phyloP scores from a whole-genome alignment of 768 basidiomycete genomes.

The Mycena floridula region DNA sequence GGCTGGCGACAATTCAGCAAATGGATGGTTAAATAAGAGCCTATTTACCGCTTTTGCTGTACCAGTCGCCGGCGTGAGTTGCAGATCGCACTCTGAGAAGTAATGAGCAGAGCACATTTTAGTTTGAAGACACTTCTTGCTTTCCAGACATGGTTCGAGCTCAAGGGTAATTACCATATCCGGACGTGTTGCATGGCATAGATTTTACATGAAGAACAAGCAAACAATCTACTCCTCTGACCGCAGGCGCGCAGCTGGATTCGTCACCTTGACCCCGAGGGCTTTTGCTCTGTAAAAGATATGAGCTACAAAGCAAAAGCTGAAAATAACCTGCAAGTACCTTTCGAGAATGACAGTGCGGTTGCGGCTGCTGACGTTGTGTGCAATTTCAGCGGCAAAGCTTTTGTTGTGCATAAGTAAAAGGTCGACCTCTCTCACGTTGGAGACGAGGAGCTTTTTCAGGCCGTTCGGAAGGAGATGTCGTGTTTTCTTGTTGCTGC shows the following conservation, averaged over 20 bases:
- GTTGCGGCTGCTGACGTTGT: constrained; percentile 94
- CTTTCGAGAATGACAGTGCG: constrained; percentile 86
- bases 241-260: constrained; percentile 87
- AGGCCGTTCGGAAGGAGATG: constrained; percentile 94
- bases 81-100: constrained; percentile 37
- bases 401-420: constrained; percentile 97
- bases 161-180: neutral
- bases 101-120: neutral
- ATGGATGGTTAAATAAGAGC: constrained; percentile 4
- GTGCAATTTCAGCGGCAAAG: constrained; percentile 94
- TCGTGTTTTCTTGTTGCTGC: constrained; percentile 79
- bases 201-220: constrained; percentile 36
- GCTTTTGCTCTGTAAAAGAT: constrained; percentile 60
- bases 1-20: constrained; percentile 30
- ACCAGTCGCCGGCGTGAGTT: constrained; percentile 91
- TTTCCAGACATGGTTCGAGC: constrained; percentile 7
- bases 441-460: constrained; percentile 94
- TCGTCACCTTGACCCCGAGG: constrained; percentile 90
- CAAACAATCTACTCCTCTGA: constrained; percentile 76
- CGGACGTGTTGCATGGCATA: constrained; percentile 30
- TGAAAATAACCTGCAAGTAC: constrained; percentile 29
- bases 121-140: neutral
- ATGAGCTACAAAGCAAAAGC: neutral
- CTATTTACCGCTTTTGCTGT: constrained; percentile 57
- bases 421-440: constrained; percentile 89